A percentile compares a stretch with the other conserved stretches of the same genome.
Evolutionary conservation across 495 filamentous ascomycete species (phyloP).

Genomic region (Penicillium cosmopolitanum): DNA sequence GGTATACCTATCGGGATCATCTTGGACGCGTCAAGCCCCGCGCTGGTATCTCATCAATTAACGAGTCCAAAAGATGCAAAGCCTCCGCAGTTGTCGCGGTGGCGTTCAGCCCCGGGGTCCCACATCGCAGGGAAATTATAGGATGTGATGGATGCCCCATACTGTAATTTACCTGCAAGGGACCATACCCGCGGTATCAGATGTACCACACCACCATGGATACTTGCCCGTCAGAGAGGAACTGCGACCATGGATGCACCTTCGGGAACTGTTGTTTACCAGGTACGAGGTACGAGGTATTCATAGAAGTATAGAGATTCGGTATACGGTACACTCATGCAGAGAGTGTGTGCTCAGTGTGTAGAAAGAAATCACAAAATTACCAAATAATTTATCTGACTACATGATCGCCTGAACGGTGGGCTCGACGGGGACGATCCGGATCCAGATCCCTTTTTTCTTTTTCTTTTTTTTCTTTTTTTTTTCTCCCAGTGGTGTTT

Average conservation of each 20-base stretch:
- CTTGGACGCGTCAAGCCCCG: too few relatives aligned
- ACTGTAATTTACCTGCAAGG: constrained; percentile 14
- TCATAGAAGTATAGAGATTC: not conserved
- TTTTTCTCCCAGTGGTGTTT: constrained; percentile 2
- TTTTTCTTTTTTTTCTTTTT: not conserved
- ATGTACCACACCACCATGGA: constrained; percentile 20
- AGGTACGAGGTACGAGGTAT: not conserved
- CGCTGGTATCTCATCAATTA: not conserved
- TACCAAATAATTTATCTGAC: constrained; percentile 3
- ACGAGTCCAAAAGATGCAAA: constrained; percentile 9
- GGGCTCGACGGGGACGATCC: constrained; percentile 28
- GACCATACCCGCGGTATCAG: constrained; percentile 8
- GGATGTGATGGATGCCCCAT: constrained; percentile 8
- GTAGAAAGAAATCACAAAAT: constrained; percentile 3
- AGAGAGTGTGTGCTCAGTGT: not conserved
- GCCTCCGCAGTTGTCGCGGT: constrained; percentile 19
- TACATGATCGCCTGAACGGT: constrained; percentile 24
- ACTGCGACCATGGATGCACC: too few relatives aligned
- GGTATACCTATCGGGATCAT: too few relatives aligned
- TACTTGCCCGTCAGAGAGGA: not conserved
- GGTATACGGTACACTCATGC: not conserved
- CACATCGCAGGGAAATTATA: constrained; percentile 18
- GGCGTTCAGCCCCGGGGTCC: constrained; percentile 34
- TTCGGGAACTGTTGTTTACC: constrained; percentile 10
- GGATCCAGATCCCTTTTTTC: constrained; percentile 36